Percentiles rank a stretch among this genome's conserved stretches.
Conservation (phyloP, 306 rosid genomes). For the Neltuma alba region DNA sequence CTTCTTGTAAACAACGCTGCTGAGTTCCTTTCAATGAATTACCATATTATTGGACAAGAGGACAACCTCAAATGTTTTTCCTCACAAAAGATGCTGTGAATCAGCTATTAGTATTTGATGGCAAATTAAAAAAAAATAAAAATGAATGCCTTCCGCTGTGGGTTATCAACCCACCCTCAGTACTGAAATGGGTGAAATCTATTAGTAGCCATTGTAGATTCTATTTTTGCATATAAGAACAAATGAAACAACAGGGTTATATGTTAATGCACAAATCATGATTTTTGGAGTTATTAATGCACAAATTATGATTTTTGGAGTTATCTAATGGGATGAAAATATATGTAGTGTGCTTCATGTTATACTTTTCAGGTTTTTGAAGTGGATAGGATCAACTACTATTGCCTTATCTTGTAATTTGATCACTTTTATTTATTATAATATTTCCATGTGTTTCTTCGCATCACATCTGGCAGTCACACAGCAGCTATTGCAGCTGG, state of each 20-base stretch:
- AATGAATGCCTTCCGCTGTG: too few relatives aligned
- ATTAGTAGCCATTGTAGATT: neutral
- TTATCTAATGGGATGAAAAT: neutral
- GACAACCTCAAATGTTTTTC: neutral
- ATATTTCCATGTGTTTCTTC: constrained; percentile 21
- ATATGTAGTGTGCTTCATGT: neutral
- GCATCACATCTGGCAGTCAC: constrained; percentile 67
- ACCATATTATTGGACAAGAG: neutral
- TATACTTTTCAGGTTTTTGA: constrained; percentile 5
- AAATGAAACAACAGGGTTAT: neutral
- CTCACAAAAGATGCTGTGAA: neutral
- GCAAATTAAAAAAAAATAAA: too few relatives aligned
- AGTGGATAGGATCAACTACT: neutral
- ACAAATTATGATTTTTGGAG: neutral
- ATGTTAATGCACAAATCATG: neutral
- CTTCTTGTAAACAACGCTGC: too few relatives aligned
- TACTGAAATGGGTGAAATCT: too few relatives aligned
- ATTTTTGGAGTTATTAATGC: neutral
- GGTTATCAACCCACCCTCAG: too few relatives aligned
- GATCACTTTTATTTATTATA: constrained; percentile 12
- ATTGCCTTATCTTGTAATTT: constrained; percentile 34
- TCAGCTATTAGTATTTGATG: neutral
- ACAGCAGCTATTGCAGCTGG: constrained; percentile 99
- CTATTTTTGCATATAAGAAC: neutral
- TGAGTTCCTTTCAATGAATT: neutral